These are phyloP conservation scores for Sinapis alba DNA, from an alignment of 441 rosid genomes.

Conservation along the genomic window DNA sequence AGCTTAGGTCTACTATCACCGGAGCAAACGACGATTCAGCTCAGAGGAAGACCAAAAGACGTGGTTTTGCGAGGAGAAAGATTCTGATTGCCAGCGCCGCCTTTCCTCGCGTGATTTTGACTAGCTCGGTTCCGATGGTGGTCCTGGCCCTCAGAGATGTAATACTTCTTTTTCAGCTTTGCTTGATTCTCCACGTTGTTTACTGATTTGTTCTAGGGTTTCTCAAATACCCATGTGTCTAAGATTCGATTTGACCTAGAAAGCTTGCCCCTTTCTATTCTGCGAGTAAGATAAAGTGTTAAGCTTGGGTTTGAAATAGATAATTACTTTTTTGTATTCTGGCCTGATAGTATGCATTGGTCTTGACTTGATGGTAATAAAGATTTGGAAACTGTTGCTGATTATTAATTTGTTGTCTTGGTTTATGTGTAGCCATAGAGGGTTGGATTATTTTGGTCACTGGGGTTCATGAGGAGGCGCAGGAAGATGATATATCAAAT, in stretches of 20 bases:
- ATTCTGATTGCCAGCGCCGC: slow-evolving; percentile 66
- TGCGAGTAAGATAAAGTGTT: neutral
- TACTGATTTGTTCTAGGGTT: slow-evolving; percentile 34
- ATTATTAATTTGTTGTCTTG: slow-evolving; percentile 14
- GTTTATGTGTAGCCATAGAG: slow-evolving; percentile 71
- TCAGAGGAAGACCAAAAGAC: slow-evolving; percentile 81
- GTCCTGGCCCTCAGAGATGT: slow-evolving; percentile 95
- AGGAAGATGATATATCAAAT: slow-evolving; percentile 85
- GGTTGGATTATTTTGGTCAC: slow-evolving; percentile 94
- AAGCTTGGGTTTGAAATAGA: too few species aligned
- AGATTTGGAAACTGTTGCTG: neutral
- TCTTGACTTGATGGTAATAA: neutral
- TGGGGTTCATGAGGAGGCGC: slow-evolving; percentile 95
- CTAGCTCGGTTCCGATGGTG: slow-evolving; percentile 79
- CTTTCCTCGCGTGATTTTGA: slow-evolving; percentile 83
- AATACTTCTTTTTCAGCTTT: neutral
- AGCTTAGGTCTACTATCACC: slow-evolving; percentile 83
- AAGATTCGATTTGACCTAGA: slow-evolving; percentile 26
- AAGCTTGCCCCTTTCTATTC: neutral
- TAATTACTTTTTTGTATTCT: too few species aligned
- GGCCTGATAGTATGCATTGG: neutral
- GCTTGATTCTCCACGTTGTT: neutral
- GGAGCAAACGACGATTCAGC: slow-evolving; percentile 56
- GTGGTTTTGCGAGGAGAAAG: slow-evolving; percentile 77
- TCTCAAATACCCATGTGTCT: neutral